Percentiles rank a stretch among this genome's conserved stretches.
phyloP scores from a whole-genome alignment of 192 early-diverging fungal genomes.

The Lobosporangium transversale region DNA sequence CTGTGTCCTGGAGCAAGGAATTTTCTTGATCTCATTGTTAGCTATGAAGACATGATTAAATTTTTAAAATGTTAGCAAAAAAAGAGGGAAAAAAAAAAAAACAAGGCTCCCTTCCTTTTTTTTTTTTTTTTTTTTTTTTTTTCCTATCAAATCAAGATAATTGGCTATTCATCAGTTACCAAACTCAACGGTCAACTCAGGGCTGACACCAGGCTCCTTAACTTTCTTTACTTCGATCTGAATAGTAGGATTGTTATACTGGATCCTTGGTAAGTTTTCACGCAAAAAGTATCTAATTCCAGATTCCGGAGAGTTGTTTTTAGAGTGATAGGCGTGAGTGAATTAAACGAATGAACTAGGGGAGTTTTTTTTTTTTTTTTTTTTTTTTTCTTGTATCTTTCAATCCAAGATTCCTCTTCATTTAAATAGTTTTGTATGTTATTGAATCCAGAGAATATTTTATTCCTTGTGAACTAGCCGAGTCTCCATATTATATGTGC shows the following conservation, averaged over 20 bases:
- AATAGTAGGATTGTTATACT: conserved; percentile 65
- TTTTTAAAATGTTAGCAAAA: neutral
- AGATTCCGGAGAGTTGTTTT: neutral
- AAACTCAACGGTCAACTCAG: conserved; percentile 61
- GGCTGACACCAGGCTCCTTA: conserved; percentile 51
- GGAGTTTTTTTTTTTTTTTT: neutral
- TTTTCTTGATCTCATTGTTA: conserved; percentile 51
- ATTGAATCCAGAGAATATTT: no score
- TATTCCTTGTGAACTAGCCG: no score
- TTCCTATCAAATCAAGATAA: neutral
- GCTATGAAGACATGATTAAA: conserved; percentile 1
- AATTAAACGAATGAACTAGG: no score
- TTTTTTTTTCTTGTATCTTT: neutral
- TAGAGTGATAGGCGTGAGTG: no score
- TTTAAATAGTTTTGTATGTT: no score
- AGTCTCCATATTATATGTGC: neutral
- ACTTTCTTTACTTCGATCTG: conserved; percentile 57
- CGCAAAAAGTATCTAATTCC: conserved; percentile 60
- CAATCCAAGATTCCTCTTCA: neutral
- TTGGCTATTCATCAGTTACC: conserved; percentile 40
- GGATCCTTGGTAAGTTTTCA: conserved; percentile 63
- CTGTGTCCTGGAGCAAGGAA: conserved; percentile 53
- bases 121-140: neutral
- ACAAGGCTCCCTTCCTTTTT: neutral
- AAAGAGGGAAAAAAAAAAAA: neutral